A percentile compares a stretch with the other conserved stretches of the same genome.
phyloP scores from a whole-genome alignment of 2,329 filamentous ascomycete genomes.

The Stachybotrys echinatus region DNA sequence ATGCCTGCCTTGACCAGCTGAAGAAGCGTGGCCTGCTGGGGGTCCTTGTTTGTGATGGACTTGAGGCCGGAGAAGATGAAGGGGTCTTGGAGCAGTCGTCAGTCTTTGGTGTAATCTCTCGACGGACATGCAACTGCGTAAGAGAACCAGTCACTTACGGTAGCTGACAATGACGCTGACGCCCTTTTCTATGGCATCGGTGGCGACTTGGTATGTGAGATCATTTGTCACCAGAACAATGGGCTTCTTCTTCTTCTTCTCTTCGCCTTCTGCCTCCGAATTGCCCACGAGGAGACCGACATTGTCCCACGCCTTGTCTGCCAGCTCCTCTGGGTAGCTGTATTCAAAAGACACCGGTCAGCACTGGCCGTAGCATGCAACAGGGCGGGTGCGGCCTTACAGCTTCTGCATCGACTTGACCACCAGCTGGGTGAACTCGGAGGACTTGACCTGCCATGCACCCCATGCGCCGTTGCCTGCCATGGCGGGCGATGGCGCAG shows the following conservation, averaged over 20 bases:
- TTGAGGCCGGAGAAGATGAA: constrained; percentile 96
- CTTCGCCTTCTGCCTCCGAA: constrained; percentile 23
- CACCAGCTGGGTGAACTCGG: constrained; percentile 51
- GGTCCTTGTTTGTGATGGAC: constrained; percentile 74
- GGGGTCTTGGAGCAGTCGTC: constrained; percentile 56
- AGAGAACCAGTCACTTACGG: constrained; percentile 44
- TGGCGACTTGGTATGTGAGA: constrained; percentile 79
- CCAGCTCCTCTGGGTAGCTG: constrained; percentile 84
- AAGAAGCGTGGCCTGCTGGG: constrained; percentile 82
- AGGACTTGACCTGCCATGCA: constrained; percentile 32
- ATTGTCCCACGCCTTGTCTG: constrained; percentile 91
- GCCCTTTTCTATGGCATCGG: constrained; percentile 76
- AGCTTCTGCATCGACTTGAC: constrained; percentile 74
- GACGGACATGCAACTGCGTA: neutral
- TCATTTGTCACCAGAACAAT: constrained; percentile 69
- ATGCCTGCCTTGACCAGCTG: constrained; percentile 80
- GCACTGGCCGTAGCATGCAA: neutral
- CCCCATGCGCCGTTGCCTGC: constrained; percentile 26
- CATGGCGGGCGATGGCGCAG: constrained; percentile 13
- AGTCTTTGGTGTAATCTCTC: neutral
- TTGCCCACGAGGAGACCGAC: constrained; percentile 71
- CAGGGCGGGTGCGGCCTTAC: constrained; percentile 40
- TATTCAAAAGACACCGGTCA: neutral
- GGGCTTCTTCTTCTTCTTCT: constrained; percentile 16
- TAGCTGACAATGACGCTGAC: constrained; percentile 84